A percentile compares a stretch with the other conserved stretches of the same genome.
phyloP scores from a whole-genome alignment of 306 rosid genomes.

The Erythrophleum fordii region DNA sequence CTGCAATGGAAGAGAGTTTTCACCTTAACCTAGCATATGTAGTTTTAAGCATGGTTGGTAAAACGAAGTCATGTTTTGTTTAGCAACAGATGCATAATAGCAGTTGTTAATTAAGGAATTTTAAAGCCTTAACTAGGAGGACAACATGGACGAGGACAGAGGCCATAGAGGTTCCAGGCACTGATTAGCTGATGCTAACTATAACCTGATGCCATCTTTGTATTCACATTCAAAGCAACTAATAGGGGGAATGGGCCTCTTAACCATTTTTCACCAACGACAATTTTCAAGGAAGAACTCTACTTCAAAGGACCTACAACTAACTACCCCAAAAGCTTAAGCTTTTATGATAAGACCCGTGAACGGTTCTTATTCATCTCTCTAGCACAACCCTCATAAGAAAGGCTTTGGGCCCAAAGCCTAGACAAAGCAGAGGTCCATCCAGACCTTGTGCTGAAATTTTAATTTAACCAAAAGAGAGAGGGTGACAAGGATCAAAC shows the following conservation, averaged over 20 bases:
- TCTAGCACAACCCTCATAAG: too few relatives aligned
- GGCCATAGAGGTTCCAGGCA: background rate
- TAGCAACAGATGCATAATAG: background rate
- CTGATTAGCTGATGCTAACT: background rate
- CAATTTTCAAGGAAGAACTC: too few relatives aligned
- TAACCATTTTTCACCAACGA: too few relatives aligned
- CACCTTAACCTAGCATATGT: background rate
- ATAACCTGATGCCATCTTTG: background rate
- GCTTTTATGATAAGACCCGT: too few relatives aligned
- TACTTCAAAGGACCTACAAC: too few relatives aligned
- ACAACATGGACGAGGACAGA: background rate
- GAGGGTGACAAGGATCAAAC: background rate
- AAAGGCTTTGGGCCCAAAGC: too few relatives aligned
- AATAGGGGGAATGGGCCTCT: background rate
- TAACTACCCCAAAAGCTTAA: too few relatives aligned
- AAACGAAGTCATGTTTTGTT: background rate
- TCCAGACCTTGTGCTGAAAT: too few relatives aligned
- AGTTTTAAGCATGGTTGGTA: slow-evolving; percentile 1
- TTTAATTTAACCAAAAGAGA: too few relatives aligned
- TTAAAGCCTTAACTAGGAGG: background rate
- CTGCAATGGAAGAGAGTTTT: background rate
- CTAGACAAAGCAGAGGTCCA: too few relatives aligned
- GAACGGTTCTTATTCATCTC: too few relatives aligned
- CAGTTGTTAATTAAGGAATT: background rate
- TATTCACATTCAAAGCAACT: background rate